Evolutionary conservation across 2,329 filamentous ascomycete species (phyloP), one percentile per base, ranked within the genome.

Genomic region (Fusarium sp.): DNA sequence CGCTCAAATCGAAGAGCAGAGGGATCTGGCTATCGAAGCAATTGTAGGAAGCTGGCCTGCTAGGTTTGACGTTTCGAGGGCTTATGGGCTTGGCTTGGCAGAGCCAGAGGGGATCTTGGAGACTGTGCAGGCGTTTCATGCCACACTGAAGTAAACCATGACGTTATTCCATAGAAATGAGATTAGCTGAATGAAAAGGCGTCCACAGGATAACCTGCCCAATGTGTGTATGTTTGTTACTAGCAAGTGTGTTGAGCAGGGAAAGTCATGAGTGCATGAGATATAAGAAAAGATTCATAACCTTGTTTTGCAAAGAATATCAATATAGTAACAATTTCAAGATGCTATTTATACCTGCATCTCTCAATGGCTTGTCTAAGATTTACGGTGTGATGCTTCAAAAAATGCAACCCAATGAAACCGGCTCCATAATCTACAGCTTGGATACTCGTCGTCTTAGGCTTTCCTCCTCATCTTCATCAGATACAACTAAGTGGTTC

Each of bases 41-140:
- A 88, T 90, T 71, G 86, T 90, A 25, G 84, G 85, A 63, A 86
- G 84, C 33, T 90, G 88, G 88, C 87, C 88, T 14, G 82, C 85
- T 17, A 79, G 82, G 30, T 87, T 89, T 71, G 84, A 88, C 70
- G 85, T 82, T 17, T 78, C 81, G 1, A 86, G 87, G 68, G 91
- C 90, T 10, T 82, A 86, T 64, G 80, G 82, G n/a, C 78, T 93
- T 65, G 89, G 88, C 0, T 86, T 90, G 74, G 77, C 4, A 11
- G 58, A 27, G 8, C 25, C 37, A 2, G 35, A 61, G 38, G 58
- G 58, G 40, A 61, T 61, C 30, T 22, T 61, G 25, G 40, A 61
- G 22, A 61, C 58, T 22, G 38, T 61, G 9, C 14, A 61, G 58
- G 40, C 58, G 35, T 61, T 61, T 47, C 14, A 61, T 22, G 30